These are phyloP conservation scores for Calonectria hawksworthii DNA, from an alignment of 2,329 filamentous ascomycete species.

Conservation along the genomic window DNA sequence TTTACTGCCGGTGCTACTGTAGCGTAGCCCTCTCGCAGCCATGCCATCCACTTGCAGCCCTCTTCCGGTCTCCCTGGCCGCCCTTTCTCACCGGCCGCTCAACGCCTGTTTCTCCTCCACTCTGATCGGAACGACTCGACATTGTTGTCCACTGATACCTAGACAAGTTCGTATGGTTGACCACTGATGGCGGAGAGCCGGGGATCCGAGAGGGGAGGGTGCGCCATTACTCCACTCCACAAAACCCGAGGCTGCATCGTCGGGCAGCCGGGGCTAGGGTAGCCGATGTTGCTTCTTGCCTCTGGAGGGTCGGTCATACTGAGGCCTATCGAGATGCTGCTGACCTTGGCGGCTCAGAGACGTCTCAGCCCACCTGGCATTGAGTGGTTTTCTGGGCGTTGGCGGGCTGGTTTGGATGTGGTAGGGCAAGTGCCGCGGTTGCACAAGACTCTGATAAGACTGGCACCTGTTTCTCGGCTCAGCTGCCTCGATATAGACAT, in stretches of 20 bases:
- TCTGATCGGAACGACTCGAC: conserved; percentile 26
- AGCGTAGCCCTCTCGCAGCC: conserved; percentile 29
- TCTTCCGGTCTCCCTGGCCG: not conserved
- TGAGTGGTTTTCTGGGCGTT: conserved; percentile 1
- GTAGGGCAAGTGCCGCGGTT: conserved; percentile 21
- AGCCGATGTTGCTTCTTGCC: conserved; percentile 19
- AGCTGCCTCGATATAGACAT: conserved; percentile 10
- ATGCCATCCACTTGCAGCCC: conserved; percentile 14
- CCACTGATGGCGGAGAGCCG: conserved; percentile 36
- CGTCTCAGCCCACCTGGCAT: conserved; percentile 15
- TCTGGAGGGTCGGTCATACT: conserved; percentile 22
- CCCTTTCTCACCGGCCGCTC: conserved; percentile 17
- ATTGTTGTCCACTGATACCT: conserved; percentile 39
- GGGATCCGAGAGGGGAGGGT: conserved; percentile 38
- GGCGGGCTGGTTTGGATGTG: conserved; percentile 7
- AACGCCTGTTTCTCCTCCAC: conserved; percentile 17
- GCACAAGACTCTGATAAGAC: conserved; percentile 7
- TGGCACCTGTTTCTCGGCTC: not conserved
- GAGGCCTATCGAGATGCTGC: conserved; percentile 15
- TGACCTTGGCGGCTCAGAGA: conserved; percentile 17
- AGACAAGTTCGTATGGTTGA: conserved; percentile 38
- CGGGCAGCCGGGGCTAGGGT: conserved; percentile 33
- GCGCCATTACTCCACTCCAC: conserved; percentile 44
- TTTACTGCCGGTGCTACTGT: conserved; percentile 25
- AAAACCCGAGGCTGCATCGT: conserved; percentile 40